Conservation (phyloP, 805 yeast genomes). For the Cyberlindnera japonica region DNA sequence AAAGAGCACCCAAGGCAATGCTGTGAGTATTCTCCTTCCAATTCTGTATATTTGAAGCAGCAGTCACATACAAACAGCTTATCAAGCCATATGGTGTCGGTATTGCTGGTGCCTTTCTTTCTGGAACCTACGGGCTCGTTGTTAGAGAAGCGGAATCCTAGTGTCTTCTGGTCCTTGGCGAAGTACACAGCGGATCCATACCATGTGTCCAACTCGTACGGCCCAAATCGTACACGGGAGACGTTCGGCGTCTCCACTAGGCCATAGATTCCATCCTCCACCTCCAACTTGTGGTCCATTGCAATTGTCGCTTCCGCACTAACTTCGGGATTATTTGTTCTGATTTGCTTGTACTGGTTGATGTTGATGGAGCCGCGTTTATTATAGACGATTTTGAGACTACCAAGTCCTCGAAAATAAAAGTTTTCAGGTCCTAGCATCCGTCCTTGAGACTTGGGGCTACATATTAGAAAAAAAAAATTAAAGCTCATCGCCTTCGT, state of each 20-base stretch:
- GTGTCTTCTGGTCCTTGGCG: constrained; percentile 39
- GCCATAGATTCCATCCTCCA: constrained; percentile 52
- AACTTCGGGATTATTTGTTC: no score
- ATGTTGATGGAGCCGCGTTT: no score
- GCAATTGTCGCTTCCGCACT: neutral
- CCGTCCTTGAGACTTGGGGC: no score
- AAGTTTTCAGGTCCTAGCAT: no score
- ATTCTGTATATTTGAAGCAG: constrained; percentile 79
- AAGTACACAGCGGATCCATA: constrained; percentile 84
- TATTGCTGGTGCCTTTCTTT: constrained; percentile 7
- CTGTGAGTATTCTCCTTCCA: constrained; percentile 36
- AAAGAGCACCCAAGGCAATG: constrained; percentile 51
- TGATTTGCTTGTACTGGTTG: no score
- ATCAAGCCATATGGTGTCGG: constrained; percentile 48
- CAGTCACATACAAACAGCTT: constrained; percentile 67
- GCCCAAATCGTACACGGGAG: constrained; percentile 61
- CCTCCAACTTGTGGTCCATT: constrained; percentile 24
- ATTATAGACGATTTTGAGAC: neutral
- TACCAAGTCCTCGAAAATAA: neutral
- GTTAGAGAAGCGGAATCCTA: constrained; percentile 40
- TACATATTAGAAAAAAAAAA: neutral
- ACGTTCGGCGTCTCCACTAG: constrained; percentile 62
- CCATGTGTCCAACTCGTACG: constrained; percentile 73
- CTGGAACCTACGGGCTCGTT: constrained; percentile 14
- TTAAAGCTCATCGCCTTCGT: constrained; percentile 1